Conservation (phyloP, 1,139 yeast genomes). For the Arxiozyma slooffiae region DNA sequence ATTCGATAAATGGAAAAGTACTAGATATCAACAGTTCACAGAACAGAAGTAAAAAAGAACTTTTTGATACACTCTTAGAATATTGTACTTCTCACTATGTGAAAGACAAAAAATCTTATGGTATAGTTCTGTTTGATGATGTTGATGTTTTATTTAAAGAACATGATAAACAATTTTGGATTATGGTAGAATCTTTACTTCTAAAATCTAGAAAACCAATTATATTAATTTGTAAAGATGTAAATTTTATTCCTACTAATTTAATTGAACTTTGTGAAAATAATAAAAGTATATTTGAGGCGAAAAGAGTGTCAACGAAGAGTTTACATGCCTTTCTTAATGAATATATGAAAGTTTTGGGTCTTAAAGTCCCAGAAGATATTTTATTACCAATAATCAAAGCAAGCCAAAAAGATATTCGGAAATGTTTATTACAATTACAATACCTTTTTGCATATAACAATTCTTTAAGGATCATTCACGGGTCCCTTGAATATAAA, state of each 20-base stretch:
- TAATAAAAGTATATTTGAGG: conserved; percentile 35
- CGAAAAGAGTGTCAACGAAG: conserved; percentile 23
- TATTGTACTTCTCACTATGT: conserved; percentile 79
- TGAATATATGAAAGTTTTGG: conserved; percentile 35
- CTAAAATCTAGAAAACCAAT: conserved; percentile 69
- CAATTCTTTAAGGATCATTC: neutral
- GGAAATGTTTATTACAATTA: conserved; percentile 45
- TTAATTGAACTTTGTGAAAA: conserved; percentile 40
- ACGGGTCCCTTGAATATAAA: neutral
- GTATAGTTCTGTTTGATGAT: conserved; percentile 73
- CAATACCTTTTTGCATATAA: conserved; percentile 39
- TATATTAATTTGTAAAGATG: conserved; percentile 60
- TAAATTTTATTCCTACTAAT: conserved; percentile 44
- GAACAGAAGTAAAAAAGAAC: conserved; percentile 62
- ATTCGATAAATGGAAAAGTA: conserved; percentile 58
- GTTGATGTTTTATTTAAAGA: conserved; percentile 74
- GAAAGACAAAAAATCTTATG: conserved; percentile 46
- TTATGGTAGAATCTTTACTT: conserved; percentile 53
- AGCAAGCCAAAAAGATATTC: conserved; percentile 39
- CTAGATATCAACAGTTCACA: conserved; percentile 75
- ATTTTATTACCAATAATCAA: conserved; percentile 34
- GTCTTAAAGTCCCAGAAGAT: conserved; percentile 32
- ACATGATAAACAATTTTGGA: conserved; percentile 72
- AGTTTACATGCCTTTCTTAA: conserved; percentile 28
- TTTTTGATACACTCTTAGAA: conserved; percentile 58